Percentiles rank a stretch among this genome's conserved stretches.
These are phyloP conservation scores for Solidago caesia DNA, from an alignment of 129 eudicot species.

Conservation along the genomic window DNA sequence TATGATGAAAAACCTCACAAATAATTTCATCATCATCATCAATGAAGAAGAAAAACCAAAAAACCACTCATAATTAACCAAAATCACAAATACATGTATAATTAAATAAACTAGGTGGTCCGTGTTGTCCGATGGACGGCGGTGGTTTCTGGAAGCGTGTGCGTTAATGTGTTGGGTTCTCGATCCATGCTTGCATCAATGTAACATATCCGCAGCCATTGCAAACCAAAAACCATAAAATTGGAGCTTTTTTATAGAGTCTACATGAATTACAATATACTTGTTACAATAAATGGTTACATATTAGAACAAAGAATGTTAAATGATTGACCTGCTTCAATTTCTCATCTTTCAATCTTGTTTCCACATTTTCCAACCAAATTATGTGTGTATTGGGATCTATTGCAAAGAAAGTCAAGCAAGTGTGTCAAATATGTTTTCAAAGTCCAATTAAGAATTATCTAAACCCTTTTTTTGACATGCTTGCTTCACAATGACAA, in stretches of 20 bases:
- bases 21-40: no score
- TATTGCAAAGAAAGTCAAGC: slow-evolving; percentile 30
- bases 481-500: not conserved
- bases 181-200: slow-evolving; percentile 92
- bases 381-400: slow-evolving; percentile 90
- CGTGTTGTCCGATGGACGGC: no score
- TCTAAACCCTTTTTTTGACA: not conserved
- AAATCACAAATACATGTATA: no score
- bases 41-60: no score
- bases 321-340: slow-evolving; percentile 68
- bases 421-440: no score
- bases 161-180: no score
- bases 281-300: not conserved
- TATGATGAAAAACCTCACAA: no score
- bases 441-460: not conserved
- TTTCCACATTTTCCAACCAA: slow-evolving; percentile 75
- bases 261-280: not conserved
- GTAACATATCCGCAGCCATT: slow-evolving; percentile 69
- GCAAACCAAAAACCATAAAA: slow-evolving; percentile 4
- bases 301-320: slow-evolving; percentile 15
- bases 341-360: slow-evolving; percentile 73
- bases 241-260: not conserved
- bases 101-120: no score
- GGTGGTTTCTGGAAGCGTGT: no score
- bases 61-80: no score